These are phyloP conservation scores for Vachellia collinsii DNA, from an alignment of 306 rosid species.

Conservation along the genomic window DNA sequence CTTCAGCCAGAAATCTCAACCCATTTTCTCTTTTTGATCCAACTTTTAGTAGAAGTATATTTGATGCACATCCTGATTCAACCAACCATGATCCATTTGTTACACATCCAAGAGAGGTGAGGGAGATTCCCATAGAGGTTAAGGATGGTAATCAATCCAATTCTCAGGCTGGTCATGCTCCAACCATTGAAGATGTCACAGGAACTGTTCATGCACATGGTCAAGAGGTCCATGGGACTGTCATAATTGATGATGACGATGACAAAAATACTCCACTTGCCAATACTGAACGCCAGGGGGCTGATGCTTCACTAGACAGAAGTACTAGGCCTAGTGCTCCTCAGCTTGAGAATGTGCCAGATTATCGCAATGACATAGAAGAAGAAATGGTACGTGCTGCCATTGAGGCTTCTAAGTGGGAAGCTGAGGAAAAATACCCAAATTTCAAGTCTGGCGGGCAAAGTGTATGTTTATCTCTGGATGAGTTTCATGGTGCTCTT, in stretches of 20 bases:
- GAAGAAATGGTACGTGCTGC: constrained; percentile 81
- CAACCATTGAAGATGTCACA: constrained; percentile 58
- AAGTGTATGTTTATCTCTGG: constrained; percentile 43
- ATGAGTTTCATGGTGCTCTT: constrained; percentile 38
- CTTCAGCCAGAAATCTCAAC: constrained; percentile 42
- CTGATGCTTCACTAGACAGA: constrained; percentile 42
- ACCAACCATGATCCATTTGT: constrained; percentile 47
- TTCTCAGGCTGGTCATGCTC: constrained; percentile 51
- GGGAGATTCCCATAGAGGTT: constrained; percentile 73
- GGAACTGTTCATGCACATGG: constrained; percentile 44
- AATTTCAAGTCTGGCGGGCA: constrained; percentile 41
- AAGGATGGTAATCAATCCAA: constrained; percentile 54
- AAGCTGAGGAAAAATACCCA: constrained; percentile 44
- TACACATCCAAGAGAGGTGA: constrained; percentile 65
- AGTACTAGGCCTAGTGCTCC: constrained; percentile 48
- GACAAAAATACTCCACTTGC: constrained; percentile 47
- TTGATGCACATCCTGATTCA: constrained; percentile 35
- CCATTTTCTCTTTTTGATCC: constrained; percentile 52
- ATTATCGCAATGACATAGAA: constrained; percentile 61
- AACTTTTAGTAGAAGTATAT: constrained; percentile 38
- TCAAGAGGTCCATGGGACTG: constrained; percentile 52
- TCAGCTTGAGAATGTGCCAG: constrained; percentile 42
- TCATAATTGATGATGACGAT: constrained; percentile 52
- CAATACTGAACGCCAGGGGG: constrained; percentile 30
- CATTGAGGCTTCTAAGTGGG: constrained; percentile 68